Evolutionary conservation across 768 basidiomycete species (phyloP).

Genomic region (Pleurotus ostreatus): DNA sequence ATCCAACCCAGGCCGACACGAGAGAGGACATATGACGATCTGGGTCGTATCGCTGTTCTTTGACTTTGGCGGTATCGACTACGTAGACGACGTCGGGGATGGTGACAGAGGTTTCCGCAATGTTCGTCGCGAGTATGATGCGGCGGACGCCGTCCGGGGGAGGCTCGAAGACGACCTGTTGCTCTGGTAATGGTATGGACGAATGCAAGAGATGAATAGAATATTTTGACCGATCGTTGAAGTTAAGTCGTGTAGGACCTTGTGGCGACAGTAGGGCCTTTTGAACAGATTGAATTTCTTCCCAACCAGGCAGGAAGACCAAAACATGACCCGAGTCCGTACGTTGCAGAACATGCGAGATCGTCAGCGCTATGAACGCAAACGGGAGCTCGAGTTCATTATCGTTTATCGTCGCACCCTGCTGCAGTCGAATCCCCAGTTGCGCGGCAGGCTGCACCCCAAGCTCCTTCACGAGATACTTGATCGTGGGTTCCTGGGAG

Average conservation of each 20-base stretch:
- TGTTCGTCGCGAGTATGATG: conserved; percentile 91
- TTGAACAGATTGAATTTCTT: conserved; percentile 78
- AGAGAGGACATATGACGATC: conserved; percentile 84
- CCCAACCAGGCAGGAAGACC: conserved; percentile 92
- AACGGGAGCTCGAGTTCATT: conserved; percentile 75
- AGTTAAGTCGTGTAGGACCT: conserved; percentile 53
- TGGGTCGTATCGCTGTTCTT: conserved; percentile 88
- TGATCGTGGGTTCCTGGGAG: conserved; percentile 60
- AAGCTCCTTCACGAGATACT: conserved; percentile 71
- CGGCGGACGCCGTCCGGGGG: conserved; percentile 74
- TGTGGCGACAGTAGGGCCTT: conserved; percentile 49
- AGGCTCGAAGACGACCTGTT: conserved; percentile 86
- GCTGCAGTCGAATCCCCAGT: background rate
- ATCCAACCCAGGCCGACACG: conserved; percentile 87
- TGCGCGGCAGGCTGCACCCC: conserved; percentile 22
- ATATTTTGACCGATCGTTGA: conserved; percentile 54
- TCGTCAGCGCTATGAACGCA: conserved; percentile 74
- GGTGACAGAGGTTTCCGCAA: conserved; percentile 93
- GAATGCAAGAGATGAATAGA: conserved; percentile 86
- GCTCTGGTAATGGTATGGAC: conserved; percentile 81
- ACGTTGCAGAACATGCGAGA: conserved; percentile 69
- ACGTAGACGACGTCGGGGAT: conserved; percentile 96
- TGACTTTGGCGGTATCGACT: conserved; percentile 83
- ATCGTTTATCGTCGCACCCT: conserved; percentile 11
- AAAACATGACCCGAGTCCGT: conserved; percentile 84